Percentiles rank a stretch among this genome's conserved stretches.
Conservation (phyloP, 108 stramenopile genomes). For the Conticribra weissflogii region DNA sequence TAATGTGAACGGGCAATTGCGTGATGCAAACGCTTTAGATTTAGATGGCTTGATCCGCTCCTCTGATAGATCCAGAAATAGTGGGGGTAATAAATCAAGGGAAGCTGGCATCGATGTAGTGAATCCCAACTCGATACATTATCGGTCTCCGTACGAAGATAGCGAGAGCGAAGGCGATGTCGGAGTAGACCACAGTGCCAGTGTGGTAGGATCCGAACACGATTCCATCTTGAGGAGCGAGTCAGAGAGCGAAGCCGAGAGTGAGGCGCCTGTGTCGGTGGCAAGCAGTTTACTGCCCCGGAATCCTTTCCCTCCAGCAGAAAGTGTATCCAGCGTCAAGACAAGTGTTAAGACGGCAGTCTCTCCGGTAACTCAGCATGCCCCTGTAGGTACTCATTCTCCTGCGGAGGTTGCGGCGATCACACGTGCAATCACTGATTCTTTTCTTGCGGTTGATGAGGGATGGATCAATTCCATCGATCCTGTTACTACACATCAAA, state of each 20-base stretch:
- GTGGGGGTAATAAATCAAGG: slow-evolving; percentile 5
- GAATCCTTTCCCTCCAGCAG: slow-evolving; percentile 25
- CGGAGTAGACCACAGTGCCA: slow-evolving; percentile 25
- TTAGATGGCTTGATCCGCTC: slow-evolving; percentile 76
- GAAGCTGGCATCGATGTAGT: slow-evolving; percentile 53
- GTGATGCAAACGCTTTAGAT: slow-evolving; percentile 83
- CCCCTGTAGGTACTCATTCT: slow-evolving; percentile 68
- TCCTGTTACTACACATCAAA: slow-evolving; percentile 81
- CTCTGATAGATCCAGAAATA: slow-evolving; percentile 56
- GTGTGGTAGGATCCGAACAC: not conserved
- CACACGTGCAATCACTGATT: slow-evolving; percentile 73
- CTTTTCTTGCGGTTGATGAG: slow-evolving; percentile 83
- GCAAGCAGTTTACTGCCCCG: slow-evolving; percentile 44
- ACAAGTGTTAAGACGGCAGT: slow-evolving; percentile 74
- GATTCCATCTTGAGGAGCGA: slow-evolving; percentile 17
- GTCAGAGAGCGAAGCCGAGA: slow-evolving; percentile 39
- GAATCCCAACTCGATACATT: slow-evolving; percentile 77
- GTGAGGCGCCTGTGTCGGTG: slow-evolving; percentile 37
- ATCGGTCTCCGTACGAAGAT: slow-evolving; percentile 76
- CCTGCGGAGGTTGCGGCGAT: slow-evolving; percentile 72
- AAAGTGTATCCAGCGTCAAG: slow-evolving; percentile 68
- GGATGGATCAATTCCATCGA: slow-evolving; percentile 90
- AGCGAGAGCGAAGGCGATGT: slow-evolving; percentile 60
- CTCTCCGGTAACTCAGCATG: slow-evolving; percentile 54
- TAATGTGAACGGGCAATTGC: slow-evolving; percentile 78